Conservation (phyloP, 208 protist genomes). For the Phytomonas francai region DNA sequence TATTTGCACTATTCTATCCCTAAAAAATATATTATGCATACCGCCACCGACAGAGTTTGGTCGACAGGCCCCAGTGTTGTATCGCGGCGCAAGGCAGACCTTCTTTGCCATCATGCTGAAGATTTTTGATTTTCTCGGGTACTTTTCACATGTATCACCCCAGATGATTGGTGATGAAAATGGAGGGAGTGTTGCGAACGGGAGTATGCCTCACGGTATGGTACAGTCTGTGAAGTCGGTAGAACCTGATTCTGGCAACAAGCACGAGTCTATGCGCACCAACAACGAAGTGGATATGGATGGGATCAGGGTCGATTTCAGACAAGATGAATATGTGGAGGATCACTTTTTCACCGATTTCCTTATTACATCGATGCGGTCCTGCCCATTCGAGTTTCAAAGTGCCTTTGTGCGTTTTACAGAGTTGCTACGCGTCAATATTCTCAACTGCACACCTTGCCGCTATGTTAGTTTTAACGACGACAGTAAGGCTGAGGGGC, state of each 20-base stretch:
- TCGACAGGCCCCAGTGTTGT: slow-evolving; percentile 26
- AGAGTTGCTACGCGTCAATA: slow-evolving; percentile 58
- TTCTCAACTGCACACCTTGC: slow-evolving; percentile 43
- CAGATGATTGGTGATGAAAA: slow-evolving; percentile 17
- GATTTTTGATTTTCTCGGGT: slow-evolving; percentile 84
- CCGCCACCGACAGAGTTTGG: not conserved
- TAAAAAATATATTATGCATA: slow-evolving; percentile 16
- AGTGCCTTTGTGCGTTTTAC: slow-evolving; percentile 59
- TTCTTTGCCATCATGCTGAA: slow-evolving; percentile 81
- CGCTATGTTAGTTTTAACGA: slow-evolving; percentile 18
- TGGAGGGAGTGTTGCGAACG: not conserved
- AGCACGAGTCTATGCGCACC: not conserved
- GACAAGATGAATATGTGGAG: slow-evolving; percentile 4
- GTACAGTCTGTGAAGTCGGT: not conserved
- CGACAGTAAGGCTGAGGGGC: slow-evolving; percentile 7
- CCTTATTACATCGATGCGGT: slow-evolving; percentile 42
- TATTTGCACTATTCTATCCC: slow-evolving; percentile 42
- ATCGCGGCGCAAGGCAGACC: slow-evolving; percentile 60
- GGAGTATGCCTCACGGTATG: not conserved
- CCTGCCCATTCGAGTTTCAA: slow-evolving; percentile 55
- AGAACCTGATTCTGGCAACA: not conserved
- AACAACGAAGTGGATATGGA: not conserved
- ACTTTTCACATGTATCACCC: slow-evolving; percentile 65
- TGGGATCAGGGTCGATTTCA: not conserved
- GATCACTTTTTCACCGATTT: slow-evolving; percentile 32